phyloP scores from a whole-genome alignment of 2,329 filamentous ascomycete species.

The Fusarium hostae region DNA sequence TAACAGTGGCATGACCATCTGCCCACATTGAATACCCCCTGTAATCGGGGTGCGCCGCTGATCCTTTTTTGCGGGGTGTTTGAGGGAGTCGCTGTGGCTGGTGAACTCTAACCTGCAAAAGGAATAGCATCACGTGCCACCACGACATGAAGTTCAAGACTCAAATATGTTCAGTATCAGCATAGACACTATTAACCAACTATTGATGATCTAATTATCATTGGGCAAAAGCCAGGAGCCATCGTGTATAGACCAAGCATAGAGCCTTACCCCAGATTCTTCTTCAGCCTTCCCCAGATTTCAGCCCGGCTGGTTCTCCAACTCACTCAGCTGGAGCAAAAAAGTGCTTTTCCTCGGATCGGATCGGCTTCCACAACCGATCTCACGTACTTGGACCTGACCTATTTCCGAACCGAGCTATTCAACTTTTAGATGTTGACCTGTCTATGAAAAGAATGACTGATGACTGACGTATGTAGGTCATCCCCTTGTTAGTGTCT shows the following conservation, averaged over 20 bases:
- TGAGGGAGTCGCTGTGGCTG: constrained; percentile 23
- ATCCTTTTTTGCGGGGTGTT: constrained; percentile 7
- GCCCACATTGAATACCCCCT: constrained; percentile 27
- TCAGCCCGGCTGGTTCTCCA: not conserved
- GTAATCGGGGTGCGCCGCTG: constrained; percentile 37
- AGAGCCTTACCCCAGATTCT: not conserved
- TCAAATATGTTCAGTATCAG: not conserved
- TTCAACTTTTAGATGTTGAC: not conserved
- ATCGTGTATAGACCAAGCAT: not conserved
- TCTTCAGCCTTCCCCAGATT: constrained; percentile 2
- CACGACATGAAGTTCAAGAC: not conserved
- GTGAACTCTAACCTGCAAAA: not conserved
- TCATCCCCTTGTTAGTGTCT: not conserved
- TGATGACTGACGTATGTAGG: not conserved
- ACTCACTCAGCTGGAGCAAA: not conserved
- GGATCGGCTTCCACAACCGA: constrained; percentile 9
- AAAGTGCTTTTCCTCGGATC: constrained; percentile 5
- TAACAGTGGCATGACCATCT: constrained; percentile 44
- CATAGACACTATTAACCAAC: not conserved
- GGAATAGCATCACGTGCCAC: not conserved
- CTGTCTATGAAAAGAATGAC: constrained; percentile 1
- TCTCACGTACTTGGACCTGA: not conserved
- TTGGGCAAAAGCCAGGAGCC: not conserved
- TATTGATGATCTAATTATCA: not conserved
- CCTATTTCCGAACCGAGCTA: constrained; percentile 20